phyloP scores from a whole-genome alignment of 2,329 filamentous ascomycete genomes.

The Byssothecium circinans region DNA sequence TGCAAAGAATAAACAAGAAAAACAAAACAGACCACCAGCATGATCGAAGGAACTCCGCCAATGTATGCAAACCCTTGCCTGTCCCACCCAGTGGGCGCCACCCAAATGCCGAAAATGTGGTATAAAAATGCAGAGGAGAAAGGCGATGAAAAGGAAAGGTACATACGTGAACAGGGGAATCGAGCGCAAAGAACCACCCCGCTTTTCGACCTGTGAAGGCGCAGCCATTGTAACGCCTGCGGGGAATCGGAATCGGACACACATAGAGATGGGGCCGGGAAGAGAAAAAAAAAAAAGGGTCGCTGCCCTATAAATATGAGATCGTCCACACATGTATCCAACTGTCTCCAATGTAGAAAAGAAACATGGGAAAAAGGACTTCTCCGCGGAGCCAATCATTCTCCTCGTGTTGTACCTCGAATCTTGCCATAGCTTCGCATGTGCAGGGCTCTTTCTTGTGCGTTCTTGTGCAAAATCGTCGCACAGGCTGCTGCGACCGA shows the following conservation, averaged over 20 bases:
- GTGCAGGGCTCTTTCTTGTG: not conserved
- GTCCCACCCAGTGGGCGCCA: not conserved
- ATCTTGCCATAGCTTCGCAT: not conserved
- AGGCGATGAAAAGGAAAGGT: not conserved
- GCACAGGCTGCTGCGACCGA: no score
- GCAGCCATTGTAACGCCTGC: constrained; percentile 30
- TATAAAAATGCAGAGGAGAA: not conserved
- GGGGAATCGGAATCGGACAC: constrained; percentile 1
- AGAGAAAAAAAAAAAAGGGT: constrained; percentile 7
- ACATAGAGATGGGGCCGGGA: not conserved
- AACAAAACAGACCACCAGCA: not conserved
- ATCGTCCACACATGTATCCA: not conserved
- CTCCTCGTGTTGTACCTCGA: not conserved
- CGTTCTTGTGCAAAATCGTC: no score
- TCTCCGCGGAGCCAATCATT: not conserved
- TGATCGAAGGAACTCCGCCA: constrained; percentile 4
- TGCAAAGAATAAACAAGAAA: not conserved
- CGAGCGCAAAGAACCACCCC: constrained; percentile 12
- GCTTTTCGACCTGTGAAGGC: constrained; percentile 32
- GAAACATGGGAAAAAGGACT: constrained; percentile 1
- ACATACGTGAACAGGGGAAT: constrained; percentile 20
- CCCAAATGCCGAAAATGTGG: not conserved
- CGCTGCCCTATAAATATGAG: not conserved
- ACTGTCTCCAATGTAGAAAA: constrained; percentile 1
- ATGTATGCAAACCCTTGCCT: constrained; percentile 8